Conservation (phyloP, 2,329 filamentous ascomycete species). For the Cladosporium halotolerans region DNA sequence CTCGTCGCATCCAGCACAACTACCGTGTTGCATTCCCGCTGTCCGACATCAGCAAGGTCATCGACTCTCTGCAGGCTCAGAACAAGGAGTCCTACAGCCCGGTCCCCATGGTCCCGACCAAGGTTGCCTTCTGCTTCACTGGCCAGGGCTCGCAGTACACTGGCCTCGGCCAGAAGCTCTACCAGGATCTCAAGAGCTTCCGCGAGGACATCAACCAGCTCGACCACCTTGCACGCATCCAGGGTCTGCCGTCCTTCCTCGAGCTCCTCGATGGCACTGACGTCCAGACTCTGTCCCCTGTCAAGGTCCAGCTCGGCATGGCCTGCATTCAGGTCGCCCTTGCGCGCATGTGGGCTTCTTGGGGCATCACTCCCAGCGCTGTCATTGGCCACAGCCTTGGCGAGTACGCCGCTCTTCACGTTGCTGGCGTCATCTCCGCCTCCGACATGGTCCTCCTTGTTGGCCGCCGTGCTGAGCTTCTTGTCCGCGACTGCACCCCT, state of each 20-base stretch:
- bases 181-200: constrained; percentile 44
- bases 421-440: constrained; percentile 64
- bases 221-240: constrained; percentile 41
- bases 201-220: constrained; percentile 45
- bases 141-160: constrained; percentile 50
- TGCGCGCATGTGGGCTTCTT: constrained; percentile 48
- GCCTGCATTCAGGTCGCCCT: constrained; percentile 48
- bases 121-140: constrained; percentile 48
- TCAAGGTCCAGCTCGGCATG: constrained; percentile 49
- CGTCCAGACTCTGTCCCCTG: constrained; percentile 44
- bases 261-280: constrained; percentile 45
- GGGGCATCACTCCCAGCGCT: constrained; percentile 48
- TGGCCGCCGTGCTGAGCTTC: constrained; percentile 59
- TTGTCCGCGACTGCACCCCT: constrained; percentile 58
- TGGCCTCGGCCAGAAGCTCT: constrained; percentile 44
- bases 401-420: constrained; percentile 66
- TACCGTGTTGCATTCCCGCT: constrained; percentile 45
- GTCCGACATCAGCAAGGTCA: constrained; percentile 42
- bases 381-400: constrained; percentile 58
- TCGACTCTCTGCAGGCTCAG: constrained; percentile 41
- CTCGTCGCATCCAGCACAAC: constrained; percentile 49
- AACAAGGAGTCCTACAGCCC: constrained; percentile 46
- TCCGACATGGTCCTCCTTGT: constrained; percentile 68
- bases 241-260: constrained; percentile 44
- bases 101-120: constrained; percentile 47